Conservation (phyloP, 371 early-diverging fungal genomes). For the Apophysomyces elegans region DNA sequence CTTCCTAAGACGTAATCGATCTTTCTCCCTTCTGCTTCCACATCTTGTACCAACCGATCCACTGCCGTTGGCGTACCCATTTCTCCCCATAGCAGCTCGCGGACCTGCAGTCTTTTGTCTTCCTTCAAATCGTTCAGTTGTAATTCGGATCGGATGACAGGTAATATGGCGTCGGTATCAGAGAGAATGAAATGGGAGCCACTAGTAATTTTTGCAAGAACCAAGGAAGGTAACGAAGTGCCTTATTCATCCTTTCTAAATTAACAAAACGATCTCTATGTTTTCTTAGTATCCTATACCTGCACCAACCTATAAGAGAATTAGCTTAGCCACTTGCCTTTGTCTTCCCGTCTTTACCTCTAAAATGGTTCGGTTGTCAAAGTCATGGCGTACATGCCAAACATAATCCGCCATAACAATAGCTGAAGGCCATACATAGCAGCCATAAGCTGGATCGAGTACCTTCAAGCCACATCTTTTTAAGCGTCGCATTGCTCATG, state of each 20-base stretch:
- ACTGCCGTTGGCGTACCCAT: constrained; percentile 32
- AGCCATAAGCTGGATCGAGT: constrained; percentile 58
- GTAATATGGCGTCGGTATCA: constrained; percentile 44
- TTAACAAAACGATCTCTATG: neutral
- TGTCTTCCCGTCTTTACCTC: constrained; percentile 26
- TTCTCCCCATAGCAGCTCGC: constrained; percentile 52
- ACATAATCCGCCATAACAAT: constrained; percentile 56
- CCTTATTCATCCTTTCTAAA: constrained; percentile 21
- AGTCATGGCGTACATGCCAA: constrained; percentile 31
- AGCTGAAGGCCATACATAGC: constrained; percentile 64
- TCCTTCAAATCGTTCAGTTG: constrained; percentile 32
- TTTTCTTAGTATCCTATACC: neutral
- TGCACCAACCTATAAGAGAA: constrained; percentile 7
- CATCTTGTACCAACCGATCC: constrained; percentile 29
- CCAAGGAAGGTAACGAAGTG: constrained; percentile 56
- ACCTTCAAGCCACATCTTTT: constrained; percentile 28
- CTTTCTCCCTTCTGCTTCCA: constrained; percentile 23
- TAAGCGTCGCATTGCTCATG: neutral
- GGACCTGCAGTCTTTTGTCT: constrained; percentile 17
- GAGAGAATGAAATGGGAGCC: constrained; percentile 37
- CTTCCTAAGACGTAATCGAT: constrained; percentile 61
- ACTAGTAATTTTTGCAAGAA: constrained; percentile 36
- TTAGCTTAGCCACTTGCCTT: neutral
- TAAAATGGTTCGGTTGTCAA: constrained; percentile 30
- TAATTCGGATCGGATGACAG: constrained; percentile 43